These are phyloP conservation scores for Pyrenophora teres DNA, from an alignment of 2,329 filamentous ascomycete species.

Conservation along the genomic window DNA sequence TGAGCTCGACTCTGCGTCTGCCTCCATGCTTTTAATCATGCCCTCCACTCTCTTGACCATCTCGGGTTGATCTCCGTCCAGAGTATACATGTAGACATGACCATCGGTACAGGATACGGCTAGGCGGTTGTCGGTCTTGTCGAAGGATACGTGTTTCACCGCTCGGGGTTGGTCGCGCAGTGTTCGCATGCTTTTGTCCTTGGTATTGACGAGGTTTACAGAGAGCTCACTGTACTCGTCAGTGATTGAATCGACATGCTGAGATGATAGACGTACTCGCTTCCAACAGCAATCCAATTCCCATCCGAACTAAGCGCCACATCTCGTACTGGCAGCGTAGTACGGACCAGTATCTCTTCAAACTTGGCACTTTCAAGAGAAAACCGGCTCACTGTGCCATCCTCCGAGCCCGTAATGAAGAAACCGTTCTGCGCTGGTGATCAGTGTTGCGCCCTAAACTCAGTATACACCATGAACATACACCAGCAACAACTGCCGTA, in stretches of 20 bases:
- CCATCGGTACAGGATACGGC: conserved; percentile 88
- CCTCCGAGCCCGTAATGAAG: conserved; percentile 88
- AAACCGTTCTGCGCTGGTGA: conserved; percentile 65
- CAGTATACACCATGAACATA: conserved; percentile 41
- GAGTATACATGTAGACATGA: conserved; percentile 84
- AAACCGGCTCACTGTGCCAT: conserved; percentile 95
- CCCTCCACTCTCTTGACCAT: conserved; percentile 84
- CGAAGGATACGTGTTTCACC: conserved; percentile 91
- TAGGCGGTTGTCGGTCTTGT: conserved; percentile 75
- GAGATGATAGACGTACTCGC: conserved; percentile 65
- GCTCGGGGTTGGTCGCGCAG: conserved; percentile 82
- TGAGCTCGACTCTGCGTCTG: conserved; percentile 75
- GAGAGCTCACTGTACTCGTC: conserved; percentile 68
- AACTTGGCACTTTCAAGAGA: conserved; percentile 75
- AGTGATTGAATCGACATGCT: conserved; percentile 16
- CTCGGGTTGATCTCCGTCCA: conserved; percentile 77
- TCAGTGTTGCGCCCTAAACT: conserved; percentile 20
- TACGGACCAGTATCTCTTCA: conserved; percentile 81
- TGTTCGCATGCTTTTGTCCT: conserved; percentile 77
- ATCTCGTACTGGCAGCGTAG: conserved; percentile 84
- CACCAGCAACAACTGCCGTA: conserved; percentile 73
- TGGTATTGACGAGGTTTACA: conserved; percentile 84
- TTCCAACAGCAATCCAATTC: conserved; percentile 92
- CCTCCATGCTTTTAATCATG: conserved; percentile 77
- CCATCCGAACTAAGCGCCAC: conserved; percentile 80